Conservation (phyloP, 345 rosid species). For the Limnanthes douglasii region DNA sequence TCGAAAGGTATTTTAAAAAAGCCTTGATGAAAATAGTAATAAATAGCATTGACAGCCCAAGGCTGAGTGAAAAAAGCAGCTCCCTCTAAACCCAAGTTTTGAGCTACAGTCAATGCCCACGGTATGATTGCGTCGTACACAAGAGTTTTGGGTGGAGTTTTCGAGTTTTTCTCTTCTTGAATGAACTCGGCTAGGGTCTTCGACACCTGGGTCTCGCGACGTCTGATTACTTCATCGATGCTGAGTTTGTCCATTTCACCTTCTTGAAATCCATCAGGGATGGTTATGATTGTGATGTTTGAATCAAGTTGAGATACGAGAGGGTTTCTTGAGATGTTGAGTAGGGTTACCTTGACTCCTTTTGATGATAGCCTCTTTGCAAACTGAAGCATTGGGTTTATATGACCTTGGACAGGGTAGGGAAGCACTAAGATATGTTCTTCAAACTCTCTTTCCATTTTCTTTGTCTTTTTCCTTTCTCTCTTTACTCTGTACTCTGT, state of each 20-base stretch:
- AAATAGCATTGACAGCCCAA: slow-evolving; percentile 43
- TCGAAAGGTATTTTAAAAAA: slow-evolving; percentile 25
- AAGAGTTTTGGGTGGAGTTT: slow-evolving; percentile 28
- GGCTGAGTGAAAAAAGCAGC: slow-evolving; percentile 62
- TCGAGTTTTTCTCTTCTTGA: slow-evolving; percentile 10
- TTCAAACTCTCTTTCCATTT: too few species aligned
- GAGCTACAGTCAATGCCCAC: slow-evolving; percentile 59
- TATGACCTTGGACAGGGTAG: slow-evolving; percentile 31
- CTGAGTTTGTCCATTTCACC: too few species aligned
- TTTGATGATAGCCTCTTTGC: slow-evolving; percentile 33
- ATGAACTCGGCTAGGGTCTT: slow-evolving; percentile 31
- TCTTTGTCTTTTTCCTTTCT: too few species aligned
- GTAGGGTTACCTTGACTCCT: slow-evolving; percentile 27
- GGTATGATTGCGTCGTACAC: slow-evolving; percentile 48
- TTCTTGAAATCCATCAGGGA: slow-evolving; percentile 8
- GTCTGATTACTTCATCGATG: slow-evolving; percentile 18
- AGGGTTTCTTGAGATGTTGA: slow-evolving; percentile 20
- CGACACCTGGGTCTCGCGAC: slow-evolving; percentile 25
- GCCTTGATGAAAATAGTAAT: slow-evolving; percentile 23
- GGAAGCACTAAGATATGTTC: slow-evolving; percentile 22
- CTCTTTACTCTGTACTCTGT: too few species aligned
- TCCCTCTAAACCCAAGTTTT: slow-evolving; percentile 24
- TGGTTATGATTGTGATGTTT: slow-evolving; percentile 5
- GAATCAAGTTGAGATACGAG: slow-evolving; percentile 5
- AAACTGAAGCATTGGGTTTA: slow-evolving; percentile 38